Percentiles rank a stretch among this genome's conserved stretches.
These are phyloP conservation scores for Triangularia setosa DNA, from an alignment of 2,329 filamentous ascomycete genomes.

Conservation along the genomic window DNA sequence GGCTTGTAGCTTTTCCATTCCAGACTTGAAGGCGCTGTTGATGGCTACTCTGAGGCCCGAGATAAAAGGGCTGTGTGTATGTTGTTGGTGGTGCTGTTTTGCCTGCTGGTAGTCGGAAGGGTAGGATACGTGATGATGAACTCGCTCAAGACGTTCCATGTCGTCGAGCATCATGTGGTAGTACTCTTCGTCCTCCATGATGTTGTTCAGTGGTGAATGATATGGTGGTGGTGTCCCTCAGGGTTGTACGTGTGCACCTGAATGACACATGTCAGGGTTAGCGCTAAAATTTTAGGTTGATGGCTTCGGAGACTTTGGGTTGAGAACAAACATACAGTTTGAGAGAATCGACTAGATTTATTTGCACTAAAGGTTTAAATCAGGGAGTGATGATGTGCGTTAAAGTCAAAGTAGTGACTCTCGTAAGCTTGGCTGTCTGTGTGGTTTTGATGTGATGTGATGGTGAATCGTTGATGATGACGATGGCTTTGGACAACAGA, in stretches of 20 bases:
- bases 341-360: background rate
- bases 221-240: background rate
- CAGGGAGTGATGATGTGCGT: background rate
- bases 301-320: background rate
- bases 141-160: constrained; percentile 19
- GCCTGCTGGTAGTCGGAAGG: background rate
- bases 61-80: constrained; percentile 9
- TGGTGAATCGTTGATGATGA: background rate
- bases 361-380: background rate
- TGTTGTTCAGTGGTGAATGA: background rate
- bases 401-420: background rate
- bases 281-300: background rate
- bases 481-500: background rate
- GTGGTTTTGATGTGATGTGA: background rate
- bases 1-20: constrained; percentile 1
- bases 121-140: constrained; percentile 18
- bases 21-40: background rate
- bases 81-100: background rate
- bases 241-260: background rate
- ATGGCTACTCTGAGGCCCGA: constrained; percentile 10
- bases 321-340: background rate
- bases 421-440: background rate
- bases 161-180: constrained; percentile 24
- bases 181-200: constrained; percentile 25
- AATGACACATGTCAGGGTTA: background rate